Base-by-base conservation (phyloP, 2,329 filamentous ascomycete species). In the Clarireedia monteithiana region DNA sequence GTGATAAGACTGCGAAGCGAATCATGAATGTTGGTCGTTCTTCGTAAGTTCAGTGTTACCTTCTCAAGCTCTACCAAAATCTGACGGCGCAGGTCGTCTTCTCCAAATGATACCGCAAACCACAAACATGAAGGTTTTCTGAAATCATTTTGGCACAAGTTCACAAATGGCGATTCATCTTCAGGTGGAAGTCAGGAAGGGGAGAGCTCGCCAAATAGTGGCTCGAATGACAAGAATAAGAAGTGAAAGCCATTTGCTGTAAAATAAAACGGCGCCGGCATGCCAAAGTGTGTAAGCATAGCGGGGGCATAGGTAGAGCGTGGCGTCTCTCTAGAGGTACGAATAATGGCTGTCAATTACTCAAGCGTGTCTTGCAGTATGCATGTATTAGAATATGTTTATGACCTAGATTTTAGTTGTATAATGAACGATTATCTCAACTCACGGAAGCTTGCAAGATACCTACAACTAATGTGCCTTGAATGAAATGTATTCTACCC, bases 131-230 rank as follows among this genome's bases (percentile, higher is more conserved):
- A 96, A 71, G 89, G 92, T 2, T 96, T 96, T 68, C 74, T 97
- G 59, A 96, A 94, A 75, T 90, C 86, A 44, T 84, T 95, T 62
- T 97, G 92, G 92, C 89, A 96, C 69, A 91, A 85, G 62, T 73
- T 97, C 55, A 95, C 88, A n/a, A 89, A 90, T 65, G 83, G 40
- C 26, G 26, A 26, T 26, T 45, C 44, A 23, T 47, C 48, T 20
- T n/a, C 39, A 20, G 50, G 58, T 15, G 48, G 50, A 24, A 48
- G 60, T 9, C 42, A 50, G 14, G 56, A 59, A 9, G 50, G 59
- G 40, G 51, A 54, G 34, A 50, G 40, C 12, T 9, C 14, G 24
- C 14, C 14, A 17, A 30, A 56, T 5, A 56, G 59, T 15, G 55
- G 59, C 6, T 48, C 57, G 1, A 54, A 55, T 44, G 57, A 56